Evolutionary conservation across 352 stramenopile genomes (phyloP).

Genomic region (Thraustochytrium striatum): DNA sequence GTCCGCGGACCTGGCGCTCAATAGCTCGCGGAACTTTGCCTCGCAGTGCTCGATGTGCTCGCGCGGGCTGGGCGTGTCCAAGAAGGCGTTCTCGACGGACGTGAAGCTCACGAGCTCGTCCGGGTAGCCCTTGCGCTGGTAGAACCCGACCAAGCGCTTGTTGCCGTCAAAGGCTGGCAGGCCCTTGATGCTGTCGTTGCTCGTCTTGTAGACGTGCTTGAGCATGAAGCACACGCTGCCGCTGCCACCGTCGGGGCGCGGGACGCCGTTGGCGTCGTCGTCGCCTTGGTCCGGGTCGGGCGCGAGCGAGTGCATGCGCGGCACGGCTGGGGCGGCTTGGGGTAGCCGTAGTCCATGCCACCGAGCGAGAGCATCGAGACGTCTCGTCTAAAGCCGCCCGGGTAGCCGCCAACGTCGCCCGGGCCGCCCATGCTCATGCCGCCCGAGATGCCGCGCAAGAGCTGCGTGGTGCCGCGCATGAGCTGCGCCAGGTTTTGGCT

Average conservation of each 20-base stretch:
- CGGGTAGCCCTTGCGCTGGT: background rate
- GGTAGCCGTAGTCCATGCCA: background rate
- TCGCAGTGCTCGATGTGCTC: background rate
- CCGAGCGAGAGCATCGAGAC: constrained; percentile 34
- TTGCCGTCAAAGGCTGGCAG: background rate
- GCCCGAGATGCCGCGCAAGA: constrained; percentile 10
- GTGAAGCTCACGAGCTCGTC: background rate
- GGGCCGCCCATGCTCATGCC: background rate
- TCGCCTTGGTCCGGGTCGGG: too few relatives aligned
- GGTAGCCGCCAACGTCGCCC: background rate
- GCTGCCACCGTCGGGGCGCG: background rate
- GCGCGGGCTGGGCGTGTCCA: background rate
- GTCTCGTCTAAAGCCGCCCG: background rate
- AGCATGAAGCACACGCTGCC: background rate
- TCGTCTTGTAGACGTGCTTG: background rate
- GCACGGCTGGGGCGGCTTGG: too few relatives aligned
- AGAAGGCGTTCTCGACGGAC: background rate
- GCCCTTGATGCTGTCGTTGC: background rate
- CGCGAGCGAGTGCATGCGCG: too few relatives aligned
- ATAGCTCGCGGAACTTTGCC: background rate
- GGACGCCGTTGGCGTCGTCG: too few relatives aligned
- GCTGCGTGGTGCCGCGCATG: constrained; percentile 14
- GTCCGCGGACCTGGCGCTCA: background rate
- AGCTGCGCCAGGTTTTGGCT: constrained; percentile 7
- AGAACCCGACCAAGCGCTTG: background rate